These are phyloP conservation scores for Nemania bipapillata DNA, from an alignment of 2,329 filamentous ascomycete species.

Conservation along the genomic window DNA sequence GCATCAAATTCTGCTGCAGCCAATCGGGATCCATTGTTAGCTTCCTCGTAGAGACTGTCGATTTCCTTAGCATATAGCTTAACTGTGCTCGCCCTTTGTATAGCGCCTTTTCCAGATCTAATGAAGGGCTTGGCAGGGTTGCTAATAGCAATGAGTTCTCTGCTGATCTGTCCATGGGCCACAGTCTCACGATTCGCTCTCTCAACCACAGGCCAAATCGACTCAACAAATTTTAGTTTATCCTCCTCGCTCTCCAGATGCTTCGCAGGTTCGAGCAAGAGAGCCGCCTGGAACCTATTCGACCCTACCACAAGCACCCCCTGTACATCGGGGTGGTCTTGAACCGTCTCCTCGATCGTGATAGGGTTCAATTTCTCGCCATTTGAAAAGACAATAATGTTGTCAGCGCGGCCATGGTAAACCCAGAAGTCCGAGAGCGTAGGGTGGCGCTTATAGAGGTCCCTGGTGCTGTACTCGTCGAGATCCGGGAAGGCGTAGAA, in stretches of 20 bases:
- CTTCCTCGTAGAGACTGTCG: constrained; percentile 52
- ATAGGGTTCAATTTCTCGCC: constrained; percentile 58
- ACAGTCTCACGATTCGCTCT: constrained; percentile 55
- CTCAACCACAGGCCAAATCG: constrained; percentile 56
- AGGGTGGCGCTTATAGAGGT: constrained; percentile 45
- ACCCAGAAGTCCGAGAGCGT: constrained; percentile 41
- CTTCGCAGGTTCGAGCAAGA: constrained; percentile 57
- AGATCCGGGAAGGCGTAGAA: constrained; percentile 46
- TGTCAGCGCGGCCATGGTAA: constrained; percentile 50
- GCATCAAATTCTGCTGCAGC: constrained; percentile 40
- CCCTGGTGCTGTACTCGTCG: constrained; percentile 42
- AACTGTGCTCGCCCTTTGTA: constrained; percentile 44
- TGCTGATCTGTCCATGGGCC: constrained; percentile 56
- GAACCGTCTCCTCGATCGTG: constrained; percentile 51
- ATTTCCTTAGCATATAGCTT: constrained; percentile 56
- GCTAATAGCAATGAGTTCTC: constrained; percentile 53
- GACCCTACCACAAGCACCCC: constrained; percentile 52
- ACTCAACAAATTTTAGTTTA: constrained; percentile 50
- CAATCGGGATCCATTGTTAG: constrained; percentile 31
- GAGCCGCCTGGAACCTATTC: constrained; percentile 56
- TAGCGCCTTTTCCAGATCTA: constrained; percentile 50
- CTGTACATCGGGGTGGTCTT: constrained; percentile 46
- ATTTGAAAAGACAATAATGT: constrained; percentile 56
- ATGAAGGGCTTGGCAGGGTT: constrained; percentile 55
- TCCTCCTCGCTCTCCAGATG: constrained; percentile 42